Conservation (phyloP, 495 filamentous ascomycete species). For the Penicillium odoratum region DNA sequence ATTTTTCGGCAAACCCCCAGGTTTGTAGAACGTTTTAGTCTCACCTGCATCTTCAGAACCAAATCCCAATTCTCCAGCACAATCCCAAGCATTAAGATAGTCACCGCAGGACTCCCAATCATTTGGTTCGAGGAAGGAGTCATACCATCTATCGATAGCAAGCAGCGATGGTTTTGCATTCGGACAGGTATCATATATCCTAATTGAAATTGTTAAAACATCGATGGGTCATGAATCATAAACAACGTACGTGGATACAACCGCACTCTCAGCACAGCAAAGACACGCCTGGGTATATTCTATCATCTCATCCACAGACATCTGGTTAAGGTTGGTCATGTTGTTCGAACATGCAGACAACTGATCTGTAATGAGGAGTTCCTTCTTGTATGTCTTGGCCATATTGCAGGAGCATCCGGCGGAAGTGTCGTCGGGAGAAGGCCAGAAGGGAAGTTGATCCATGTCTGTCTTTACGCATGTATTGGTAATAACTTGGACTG, state of each 20-base stretch:
- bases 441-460: background rate
- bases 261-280: background rate
- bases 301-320: background rate
- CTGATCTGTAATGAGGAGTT: background rate
- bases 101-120: background rate
- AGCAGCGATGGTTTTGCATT: background rate
- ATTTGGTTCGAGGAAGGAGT: background rate
- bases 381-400: background rate
- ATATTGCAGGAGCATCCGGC: background rate
- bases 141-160: background rate
- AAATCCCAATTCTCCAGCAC: background rate
- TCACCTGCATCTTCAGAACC: background rate
- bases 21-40: background rate
- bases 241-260: background rate
- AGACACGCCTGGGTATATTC: background rate
- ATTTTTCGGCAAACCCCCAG: background rate
- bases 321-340: background rate
- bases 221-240: background rate
- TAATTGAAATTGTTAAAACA: background rate
- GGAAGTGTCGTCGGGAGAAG: background rate
- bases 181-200: background rate
- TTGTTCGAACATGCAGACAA: background rate
- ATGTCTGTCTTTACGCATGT: background rate
- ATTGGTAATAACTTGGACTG: background rate
- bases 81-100: background rate